phyloP scores from a whole-genome alignment of 129 eudicot genomes.

The sunflower (Helianthus annuus) region HanXRQr2.0-SUNRISE NC_035437.2:154700282-154700781 shows the following conservation, averaged over 20 bases:
- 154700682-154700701: constrained; percentile 63
- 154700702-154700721: constrained; percentile 60
- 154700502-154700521: constrained; percentile 64
- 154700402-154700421: too few species aligned
- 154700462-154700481: constrained; percentile 38
- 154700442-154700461: not conserved
- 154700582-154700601: constrained; percentile 51
- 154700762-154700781: not conserved
- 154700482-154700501: constrained; percentile 69
- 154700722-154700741: constrained; percentile 34
- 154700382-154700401: too few species aligned
- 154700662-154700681: constrained; percentile 51
- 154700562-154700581: constrained; percentile 50
- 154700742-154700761: constrained; percentile 17
- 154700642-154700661: constrained; percentile 48
- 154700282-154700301: constrained; percentile 45
- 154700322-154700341: too few species aligned
- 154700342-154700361: too few species aligned
- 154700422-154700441: not conserved
- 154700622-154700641: constrained; percentile 68
- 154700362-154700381: too few species aligned
- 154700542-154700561: constrained; percentile 64
- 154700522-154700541: constrained; percentile 57
- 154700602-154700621: constrained; percentile 71
- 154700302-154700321: not conserved